These are phyloP conservation scores for Skeletonema tropicum DNA, from an alignment of 108 stramenopile genomes.

Conservation along the genomic window DNA sequence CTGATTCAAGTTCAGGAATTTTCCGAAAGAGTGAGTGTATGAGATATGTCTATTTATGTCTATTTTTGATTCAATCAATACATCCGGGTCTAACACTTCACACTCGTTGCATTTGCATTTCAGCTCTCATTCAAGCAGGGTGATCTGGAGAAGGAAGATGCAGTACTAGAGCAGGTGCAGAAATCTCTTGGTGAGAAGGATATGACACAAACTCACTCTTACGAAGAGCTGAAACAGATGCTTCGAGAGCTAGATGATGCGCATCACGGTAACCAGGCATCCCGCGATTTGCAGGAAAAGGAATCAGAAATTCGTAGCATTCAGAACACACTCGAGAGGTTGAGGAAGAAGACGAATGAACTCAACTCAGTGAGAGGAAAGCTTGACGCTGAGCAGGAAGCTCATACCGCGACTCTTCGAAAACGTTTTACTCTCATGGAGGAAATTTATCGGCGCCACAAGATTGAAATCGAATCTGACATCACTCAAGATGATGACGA, in stretches of 20 bases:
- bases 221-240: constrained; percentile 63
- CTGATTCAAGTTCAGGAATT: constrained; percentile 48
- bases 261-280: constrained; percentile 42
- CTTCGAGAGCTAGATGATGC: constrained; percentile 61
- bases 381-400: constrained; percentile 62
- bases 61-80: background rate
- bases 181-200: constrained; percentile 68
- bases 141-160: constrained; percentile 36
- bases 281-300: constrained; percentile 24
- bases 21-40: constrained; percentile 14
- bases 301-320: constrained; percentile 44
- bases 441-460: constrained; percentile 55
- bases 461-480: constrained; percentile 53
- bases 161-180: constrained; percentile 48
- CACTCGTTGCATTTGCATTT: background rate
- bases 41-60: background rate
- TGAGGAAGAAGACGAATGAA: constrained; percentile 44
- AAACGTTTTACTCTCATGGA: constrained; percentile 75
- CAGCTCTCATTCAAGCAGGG: constrained; percentile 32
- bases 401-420: constrained; percentile 44
- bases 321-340: constrained; percentile 37
- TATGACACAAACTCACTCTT: constrained; percentile 54
- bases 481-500: constrained; percentile 59
- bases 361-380: constrained; percentile 56
- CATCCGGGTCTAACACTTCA: background rate